Evolutionary conservation across 768 basidiomycete genomes (phyloP), one percentile per base, ranked within the genome.

Genomic region (Tylopilus sp.): DNA sequence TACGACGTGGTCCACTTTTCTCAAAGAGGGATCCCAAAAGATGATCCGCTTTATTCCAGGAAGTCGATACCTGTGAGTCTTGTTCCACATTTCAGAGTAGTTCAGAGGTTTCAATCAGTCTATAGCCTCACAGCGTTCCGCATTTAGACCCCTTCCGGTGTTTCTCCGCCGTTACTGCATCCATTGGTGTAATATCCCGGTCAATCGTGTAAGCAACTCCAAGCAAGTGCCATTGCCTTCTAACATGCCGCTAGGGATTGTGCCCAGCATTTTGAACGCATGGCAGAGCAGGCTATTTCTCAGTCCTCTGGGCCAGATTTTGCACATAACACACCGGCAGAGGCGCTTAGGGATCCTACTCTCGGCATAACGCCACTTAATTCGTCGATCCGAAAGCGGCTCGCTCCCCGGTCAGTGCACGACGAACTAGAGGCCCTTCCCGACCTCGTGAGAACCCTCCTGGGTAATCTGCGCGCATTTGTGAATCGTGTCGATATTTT

Each of bases 401-500:
- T 40, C 33, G 36, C 18, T 26, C 12, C 45, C 4, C 22, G 31
- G 13, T 6, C 35, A 7, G 38, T 40, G 7, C 31, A 11, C 15
- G 17, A 36, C 4, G 47, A 49, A 10, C 28, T n/a, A 18, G 12
- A 10, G 6, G 8, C 30, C 3, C 46, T 58, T 18, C 35, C 40
- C 1, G 21, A 20, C 10, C 45, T 47, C 4, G 31, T 59, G 3
- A 43, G 45, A 7, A 10, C 44, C 0, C 57, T 61, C 28, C 11
- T 51, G 47, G 40, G 31, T 1, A 53, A 62, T 26, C 42, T 61
- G 18, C 30, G 53, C 17, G 13, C 44, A 22, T 61, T 61, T 30
- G 23, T 20, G 4, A 18, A 31, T 18, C 53, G 45, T 10, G 4
- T 55, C 15, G 44, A 53, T 12, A 26, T 62, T 13, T 62, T 61